Evolutionary conservation across 306 rosid genomes (phyloP).

Genomic region (Quercus variabilis): DNA sequence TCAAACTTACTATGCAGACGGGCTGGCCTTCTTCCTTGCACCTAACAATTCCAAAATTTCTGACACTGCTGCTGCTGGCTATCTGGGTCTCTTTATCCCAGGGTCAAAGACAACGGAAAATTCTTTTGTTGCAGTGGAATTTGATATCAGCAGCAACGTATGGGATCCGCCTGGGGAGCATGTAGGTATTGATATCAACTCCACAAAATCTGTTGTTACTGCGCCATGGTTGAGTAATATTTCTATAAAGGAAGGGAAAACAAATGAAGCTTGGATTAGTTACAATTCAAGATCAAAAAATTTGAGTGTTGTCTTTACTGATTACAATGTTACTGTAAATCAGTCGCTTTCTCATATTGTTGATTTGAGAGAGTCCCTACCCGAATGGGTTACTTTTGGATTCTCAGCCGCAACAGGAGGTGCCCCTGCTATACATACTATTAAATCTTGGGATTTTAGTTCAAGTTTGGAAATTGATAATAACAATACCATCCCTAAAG

Average conservation of each 20-base stretch:
- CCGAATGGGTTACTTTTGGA: constrained; percentile 32
- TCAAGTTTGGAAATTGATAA: not conserved
- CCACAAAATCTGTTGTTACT: constrained; percentile 19
- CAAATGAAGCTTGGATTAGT: constrained; percentile 25
- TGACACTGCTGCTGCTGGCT: rapidly evolving
- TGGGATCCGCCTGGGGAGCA: not conserved
- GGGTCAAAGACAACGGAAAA: constrained; percentile 3
- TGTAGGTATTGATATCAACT: constrained; percentile 36
- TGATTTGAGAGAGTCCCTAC: constrained; percentile 22
- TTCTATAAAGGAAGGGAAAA: not conserved
- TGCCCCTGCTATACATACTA: not conserved
- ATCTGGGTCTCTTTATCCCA: constrained; percentile 36
- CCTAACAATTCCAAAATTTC: constrained; percentile 11
- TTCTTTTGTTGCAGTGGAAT: constrained; percentile 52
- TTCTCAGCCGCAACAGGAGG: constrained; percentile 17
- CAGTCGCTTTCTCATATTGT: not conserved
- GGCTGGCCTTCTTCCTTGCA: too few relatives aligned
- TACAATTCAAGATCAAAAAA: too few relatives aligned
- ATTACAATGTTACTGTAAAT: not conserved
- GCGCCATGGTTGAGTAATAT: constrained; percentile 21
- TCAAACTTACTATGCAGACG: rapidly evolving
- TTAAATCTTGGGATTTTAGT: not conserved
- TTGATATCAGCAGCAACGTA: not conserved
- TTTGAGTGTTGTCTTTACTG: constrained; percentile 21
- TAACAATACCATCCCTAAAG: too few relatives aligned